A percentile compares a stretch with the other conserved stretches of the same genome.
These are phyloP conservation scores for Colletotrichum orchidophilum DNA, from an alignment of 2,329 filamentous ascomycete genomes.

Conservation along the genomic window DNA sequence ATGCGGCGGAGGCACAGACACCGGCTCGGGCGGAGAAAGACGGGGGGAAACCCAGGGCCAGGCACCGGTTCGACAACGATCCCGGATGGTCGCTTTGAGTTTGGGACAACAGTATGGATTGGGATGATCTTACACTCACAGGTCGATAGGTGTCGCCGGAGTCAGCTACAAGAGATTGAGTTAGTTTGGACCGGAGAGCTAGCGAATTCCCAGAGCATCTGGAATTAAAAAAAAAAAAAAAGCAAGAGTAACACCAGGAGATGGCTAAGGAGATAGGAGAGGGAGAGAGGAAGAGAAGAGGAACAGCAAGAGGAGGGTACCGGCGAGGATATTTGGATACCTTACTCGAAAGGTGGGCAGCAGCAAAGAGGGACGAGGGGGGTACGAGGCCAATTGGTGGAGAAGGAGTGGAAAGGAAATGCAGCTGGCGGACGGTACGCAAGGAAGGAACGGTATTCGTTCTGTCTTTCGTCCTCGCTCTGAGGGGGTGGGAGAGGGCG, in stretches of 20 bases:
- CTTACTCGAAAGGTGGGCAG: conserved; percentile 32
- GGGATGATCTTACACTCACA: conserved; percentile 52
- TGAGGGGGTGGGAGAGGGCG: conserved; percentile 22
- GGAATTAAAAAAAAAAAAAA: conserved; percentile 21
- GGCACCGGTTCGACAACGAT: not conserved
- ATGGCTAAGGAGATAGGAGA: conserved; percentile 39
- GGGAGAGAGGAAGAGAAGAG: conserved; percentile 36
- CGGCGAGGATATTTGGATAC: conserved; percentile 34
- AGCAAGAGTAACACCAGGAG: conserved; percentile 30
- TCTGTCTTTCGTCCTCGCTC: not conserved
- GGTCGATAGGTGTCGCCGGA: conserved; percentile 70
- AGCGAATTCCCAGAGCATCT: conserved; percentile 2
- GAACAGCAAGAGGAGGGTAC: conserved; percentile 11
- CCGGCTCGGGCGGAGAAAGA: not conserved
- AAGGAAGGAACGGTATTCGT: not conserved
- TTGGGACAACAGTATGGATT: not conserved
- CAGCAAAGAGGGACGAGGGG: conserved; percentile 44
- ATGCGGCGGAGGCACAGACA: conserved; percentile 8
- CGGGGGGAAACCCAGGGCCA: not conserved
- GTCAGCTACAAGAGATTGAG: conserved; percentile 58
- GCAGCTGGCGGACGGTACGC: conserved; percentile 48
- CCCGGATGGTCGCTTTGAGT: not conserved
- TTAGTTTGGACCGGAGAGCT: conserved; percentile 45
- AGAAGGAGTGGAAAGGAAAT: conserved; percentile 55
- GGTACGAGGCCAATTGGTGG: conserved; percentile 51